A percentile compares a stretch with the other conserved stretches of the same genome.
These are phyloP conservation scores for Escovopsis sp. DNA, from an alignment of 2,329 filamentous ascomycete genomes.

Conservation along the genomic window DNA sequence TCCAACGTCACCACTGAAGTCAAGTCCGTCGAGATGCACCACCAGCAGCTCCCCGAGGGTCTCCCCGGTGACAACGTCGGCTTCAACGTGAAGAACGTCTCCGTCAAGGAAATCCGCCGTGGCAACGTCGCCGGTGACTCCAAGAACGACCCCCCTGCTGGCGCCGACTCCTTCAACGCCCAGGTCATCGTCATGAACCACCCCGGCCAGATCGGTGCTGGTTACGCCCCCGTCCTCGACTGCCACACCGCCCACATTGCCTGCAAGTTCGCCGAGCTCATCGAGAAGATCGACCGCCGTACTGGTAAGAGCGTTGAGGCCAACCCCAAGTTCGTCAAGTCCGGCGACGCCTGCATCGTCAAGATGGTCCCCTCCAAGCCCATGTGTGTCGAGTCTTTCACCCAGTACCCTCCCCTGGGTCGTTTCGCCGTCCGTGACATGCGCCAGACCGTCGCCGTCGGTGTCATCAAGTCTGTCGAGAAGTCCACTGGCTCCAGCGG, in stretches of 20 bases:
- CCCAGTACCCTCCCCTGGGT: slow-evolving; percentile 96
- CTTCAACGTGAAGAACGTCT: slow-evolving; percentile 99
- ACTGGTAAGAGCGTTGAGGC: slow-evolving; percentile 93
- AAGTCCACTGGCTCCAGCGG: slow-evolving; percentile 42
- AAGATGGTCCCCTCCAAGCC: slow-evolving; percentile 99
- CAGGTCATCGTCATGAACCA: slow-evolving; percentile 99
- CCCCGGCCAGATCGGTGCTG: slow-evolving; percentile 97
- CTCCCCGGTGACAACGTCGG: slow-evolving; percentile 99
- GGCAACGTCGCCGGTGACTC: slow-evolving; percentile 99
- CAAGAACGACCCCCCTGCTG: slow-evolving; percentile 96
- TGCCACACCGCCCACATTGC: slow-evolving; percentile 99
- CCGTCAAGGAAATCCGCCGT: slow-evolving; percentile 99
- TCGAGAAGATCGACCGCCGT: slow-evolving; percentile 99
- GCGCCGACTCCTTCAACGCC: slow-evolving; percentile 88
- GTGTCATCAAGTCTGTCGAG: slow-evolving; percentile 83
- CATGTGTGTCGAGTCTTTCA: slow-evolving; percentile 99
- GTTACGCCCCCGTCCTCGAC: slow-evolving; percentile 97
- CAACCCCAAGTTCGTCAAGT: slow-evolving; percentile 99
- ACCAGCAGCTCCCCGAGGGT: slow-evolving; percentile 96
- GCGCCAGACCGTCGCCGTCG: slow-evolving; percentile 78
- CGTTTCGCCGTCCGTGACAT: slow-evolving; percentile 99
- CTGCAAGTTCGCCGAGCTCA: slow-evolving; percentile 99
- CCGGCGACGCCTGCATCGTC: slow-evolving; percentile 98
- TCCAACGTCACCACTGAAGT: slow-evolving; percentile 99
- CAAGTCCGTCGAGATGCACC: slow-evolving; percentile 99